phyloP scores from a whole-genome alignment of 2,329 filamentous ascomycete species.

The Ophiostoma fasciatum region DNA sequence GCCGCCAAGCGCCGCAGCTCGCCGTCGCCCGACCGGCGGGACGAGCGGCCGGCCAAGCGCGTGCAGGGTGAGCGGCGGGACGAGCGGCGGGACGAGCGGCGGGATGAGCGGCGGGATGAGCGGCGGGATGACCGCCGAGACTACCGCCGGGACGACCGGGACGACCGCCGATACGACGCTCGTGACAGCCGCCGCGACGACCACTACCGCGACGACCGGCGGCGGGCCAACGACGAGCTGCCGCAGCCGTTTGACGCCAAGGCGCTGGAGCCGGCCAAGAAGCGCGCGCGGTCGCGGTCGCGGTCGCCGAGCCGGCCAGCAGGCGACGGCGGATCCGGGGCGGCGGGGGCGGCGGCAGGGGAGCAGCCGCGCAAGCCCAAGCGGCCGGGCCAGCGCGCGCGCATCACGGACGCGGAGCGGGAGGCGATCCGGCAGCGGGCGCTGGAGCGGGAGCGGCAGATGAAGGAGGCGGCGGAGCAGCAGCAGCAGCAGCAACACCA shows the following conservation, averaged over 20 bases:
- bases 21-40: slow-evolving; percentile 2
- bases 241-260: slow-evolving; percentile 48
- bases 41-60: background rate
- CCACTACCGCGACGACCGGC: slow-evolving; percentile 6
- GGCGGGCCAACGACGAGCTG: slow-evolving; percentile 24
- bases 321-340: slow-evolving; percentile 1
- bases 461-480: slow-evolving; percentile 22
- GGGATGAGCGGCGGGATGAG: background rate
- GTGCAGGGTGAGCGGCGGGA: background rate
- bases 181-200: background rate
- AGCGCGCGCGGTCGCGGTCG: slow-evolving; percentile 39
- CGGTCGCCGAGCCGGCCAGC: slow-evolving; percentile 16
- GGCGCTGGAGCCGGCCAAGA: slow-evolving; percentile 42
- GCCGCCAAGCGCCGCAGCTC: slow-evolving; percentile 6
- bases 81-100: background rate
- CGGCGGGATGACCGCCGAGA: background rate
- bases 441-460: slow-evolving; percentile 37
- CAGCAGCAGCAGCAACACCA: slow-evolving; percentile 24
- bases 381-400: slow-evolving; percentile 49
- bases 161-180: too few relatives aligned
- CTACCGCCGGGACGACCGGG: too few relatives aligned
- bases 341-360: slow-evolving; percentile 10
- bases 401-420: slow-evolving; percentile 52
- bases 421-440: slow-evolving; percentile 50
- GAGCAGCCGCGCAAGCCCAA: slow-evolving; percentile 50